Base-by-base conservation (phyloP, 768 basidiomycete species). In the Lactifluus hygrophoroides region DNA sequence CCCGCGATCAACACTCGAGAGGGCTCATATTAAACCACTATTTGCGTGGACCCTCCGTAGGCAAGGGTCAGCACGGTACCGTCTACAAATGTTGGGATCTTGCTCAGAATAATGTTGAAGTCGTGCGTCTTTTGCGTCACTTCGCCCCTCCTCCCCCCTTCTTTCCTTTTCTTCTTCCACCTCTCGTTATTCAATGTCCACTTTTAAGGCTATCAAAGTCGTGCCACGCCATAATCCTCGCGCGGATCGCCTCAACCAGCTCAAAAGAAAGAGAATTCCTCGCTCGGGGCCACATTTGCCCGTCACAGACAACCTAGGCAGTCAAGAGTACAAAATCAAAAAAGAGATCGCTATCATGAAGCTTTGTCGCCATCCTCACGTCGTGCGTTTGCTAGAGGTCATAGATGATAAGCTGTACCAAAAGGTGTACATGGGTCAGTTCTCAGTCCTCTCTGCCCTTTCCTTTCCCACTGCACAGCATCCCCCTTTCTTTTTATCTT, bases 311-410 rank as follows among this genome's bases (percentile, higher is more conserved):
- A 80, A 80, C 60, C 78, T 88, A 42, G 78, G 80, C 57, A 86
- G 82, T 23, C 83, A 83, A 30, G 91, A 92, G 68, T 78, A 83
- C 62, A 91, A 92, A 74, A 92, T 96, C 61, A 79, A 84, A 64
- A 86, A 85, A 71, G 95, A 98, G 74, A 94, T 98, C 58, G 96
- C 96, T 2, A 94, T 98, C 71, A 96, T 99, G 91, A 98, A 97
- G 77, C 94, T 96, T 69, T 87, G 90, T 66, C 76, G 85, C 47
- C 93, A 96, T 68, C 86, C 88, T 0, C 86, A 96, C 69, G 85
- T 96, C 58, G 93, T 97, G 11, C 78, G 86, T 62, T 79, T 99
- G 56, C 83, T 84, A 65, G 94, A 97, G 71, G 93, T 97, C 68
- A 94, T 99, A 61, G 94, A 98, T 71, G 96, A 97, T 72, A 81